Evolutionary conservation across 768 basidiomycete genomes (phyloP).

Genomic region (Suillus spraguei): DNA sequence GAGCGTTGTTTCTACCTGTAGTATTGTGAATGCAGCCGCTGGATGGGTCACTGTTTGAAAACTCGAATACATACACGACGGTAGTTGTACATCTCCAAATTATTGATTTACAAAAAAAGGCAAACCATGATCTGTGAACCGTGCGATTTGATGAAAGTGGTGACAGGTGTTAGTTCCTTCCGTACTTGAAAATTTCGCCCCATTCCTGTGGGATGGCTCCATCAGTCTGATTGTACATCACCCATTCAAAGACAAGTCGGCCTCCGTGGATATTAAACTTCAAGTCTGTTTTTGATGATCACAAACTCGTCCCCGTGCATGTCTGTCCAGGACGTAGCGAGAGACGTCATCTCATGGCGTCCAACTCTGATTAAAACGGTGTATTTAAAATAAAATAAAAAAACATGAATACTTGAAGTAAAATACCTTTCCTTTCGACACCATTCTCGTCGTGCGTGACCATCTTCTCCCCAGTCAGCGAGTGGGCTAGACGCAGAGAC

Average conservation of each 20-base stretch:
- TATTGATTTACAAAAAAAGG: background rate
- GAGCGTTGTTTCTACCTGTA: slow-evolving; percentile 82
- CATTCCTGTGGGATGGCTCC: background rate
- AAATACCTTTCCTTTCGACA: slow-evolving; percentile 52
- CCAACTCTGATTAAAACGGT: slow-evolving; percentile 45
- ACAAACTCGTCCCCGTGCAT: slow-evolving; percentile 56
- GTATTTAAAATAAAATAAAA: background rate
- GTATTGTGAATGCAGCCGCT: slow-evolving; percentile 6
- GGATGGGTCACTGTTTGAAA: background rate
- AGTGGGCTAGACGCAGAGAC: slow-evolving; percentile 36
- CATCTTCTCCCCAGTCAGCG: slow-evolving; percentile 52
- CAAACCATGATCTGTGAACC: background rate
- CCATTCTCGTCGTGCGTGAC: slow-evolving; percentile 57
- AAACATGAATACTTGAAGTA: slow-evolving; percentile 25
- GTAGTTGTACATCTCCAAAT: background rate
- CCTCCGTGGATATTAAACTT: slow-evolving; percentile 40
- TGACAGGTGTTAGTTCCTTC: background rate
- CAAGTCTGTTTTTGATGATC: slow-evolving; percentile 53
- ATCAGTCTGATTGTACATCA: background rate
- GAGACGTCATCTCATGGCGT: slow-evolving; percentile 53
- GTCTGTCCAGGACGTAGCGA: slow-evolving; percentile 51
- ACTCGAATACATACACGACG: background rate
- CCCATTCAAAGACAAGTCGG: background rate
- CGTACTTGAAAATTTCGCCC: background rate
- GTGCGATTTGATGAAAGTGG: background rate